Base-by-base conservation (phyloP, 768 basidiomycete genomes). In the Mycena filopes region DNA sequence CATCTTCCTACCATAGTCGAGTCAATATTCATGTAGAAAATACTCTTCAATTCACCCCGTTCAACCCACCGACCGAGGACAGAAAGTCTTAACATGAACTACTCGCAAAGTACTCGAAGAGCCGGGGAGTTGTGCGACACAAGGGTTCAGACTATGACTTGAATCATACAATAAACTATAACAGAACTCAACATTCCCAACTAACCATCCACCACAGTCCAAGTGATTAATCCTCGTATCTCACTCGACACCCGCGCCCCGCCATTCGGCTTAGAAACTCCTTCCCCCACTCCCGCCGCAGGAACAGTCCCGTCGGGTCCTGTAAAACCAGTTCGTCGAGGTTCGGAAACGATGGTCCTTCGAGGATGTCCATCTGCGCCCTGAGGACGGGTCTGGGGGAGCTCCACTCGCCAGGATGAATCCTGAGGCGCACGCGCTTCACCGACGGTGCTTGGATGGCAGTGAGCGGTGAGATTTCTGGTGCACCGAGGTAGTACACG, bases 391-490 rank as follows among this genome's bases (percentile, higher is more conserved):
- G 66, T 20, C 63, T 67, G 33, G 46, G 54, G 23, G 66, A 55
- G 20, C 57, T 62, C 60, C 60, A 67, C 15, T 67, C 60, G 3
- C 58, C 60, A 11, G 60, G 49, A 26, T 61, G 51, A 21, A 67
- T 53, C 60, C 41, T 58, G 25, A 67, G 55, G 0, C 66, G 60
- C 21, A 67, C 51, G 2, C 60, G 54, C 49, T 56, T 56, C 25
- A 67, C 33, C 6, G 55, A 29, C 2, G 38, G 16, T 18, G 58
- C 55, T 28, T 58, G 60, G 20, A 61, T 62, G 1, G 38, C 23
- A 1, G n/a, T 31, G 43, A 66, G 65, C 8, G 66, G 60, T 23
- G 66, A 67, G 13, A 67, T 56, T 48, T 67, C 66, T 20, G 66
- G 66, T 3, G 66, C 66, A 5, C 66, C 66, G 0, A 67, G 55